Conservation (phyloP, 2,329 filamentous ascomycete genomes). For the Colletotrichum musicola region DNA sequence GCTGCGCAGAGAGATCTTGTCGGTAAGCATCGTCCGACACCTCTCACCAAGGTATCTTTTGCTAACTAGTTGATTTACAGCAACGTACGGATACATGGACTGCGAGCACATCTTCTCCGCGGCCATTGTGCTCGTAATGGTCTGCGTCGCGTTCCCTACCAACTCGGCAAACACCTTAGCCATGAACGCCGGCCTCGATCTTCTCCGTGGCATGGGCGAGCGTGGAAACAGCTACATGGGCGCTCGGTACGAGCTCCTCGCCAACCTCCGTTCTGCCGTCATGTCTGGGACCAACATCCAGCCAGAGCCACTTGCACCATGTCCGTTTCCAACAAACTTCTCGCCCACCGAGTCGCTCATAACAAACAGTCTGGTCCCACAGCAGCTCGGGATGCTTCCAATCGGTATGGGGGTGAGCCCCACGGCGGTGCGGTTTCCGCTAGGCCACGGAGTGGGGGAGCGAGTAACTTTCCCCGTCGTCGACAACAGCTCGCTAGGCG, state of each 20-base stretch:
- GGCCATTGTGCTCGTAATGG: slow-evolving; percentile 49
- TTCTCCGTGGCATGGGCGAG: slow-evolving; percentile 64
- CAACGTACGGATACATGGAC: slow-evolving; percentile 50
- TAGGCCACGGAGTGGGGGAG: slow-evolving; percentile 2
- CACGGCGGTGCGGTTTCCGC: not conserved
- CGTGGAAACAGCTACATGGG: slow-evolving; percentile 64
- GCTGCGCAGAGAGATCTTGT: slow-evolving; percentile 55
- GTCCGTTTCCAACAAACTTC: slow-evolving; percentile 17
- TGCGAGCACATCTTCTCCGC: slow-evolving; percentile 50
- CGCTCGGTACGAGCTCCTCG: slow-evolving; percentile 49
- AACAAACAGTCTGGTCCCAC: not conserved
- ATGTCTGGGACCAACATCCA: slow-evolving; percentile 37
- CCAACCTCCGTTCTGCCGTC: slow-evolving; percentile 45
- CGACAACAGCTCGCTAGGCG: slow-evolving; percentile 45
- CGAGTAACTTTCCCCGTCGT: slow-evolving; percentile 46
- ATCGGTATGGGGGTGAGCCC: not conserved
- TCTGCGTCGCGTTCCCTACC: slow-evolving; percentile 59
- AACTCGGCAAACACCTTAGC: slow-evolving; percentile 55
- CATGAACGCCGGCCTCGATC: slow-evolving; percentile 60
- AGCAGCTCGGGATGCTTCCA: not conserved
- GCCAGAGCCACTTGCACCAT: not conserved
- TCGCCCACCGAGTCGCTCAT: slow-evolving; percentile 24
- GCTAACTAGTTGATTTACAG: slow-evolving; percentile 37
- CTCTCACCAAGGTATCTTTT: not conserved
- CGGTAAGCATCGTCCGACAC: slow-evolving; percentile 48